Evolutionary conservation across 179 eudicot genomes (phyloP).

Genomic region (Gypsophila paniculata): DNA sequence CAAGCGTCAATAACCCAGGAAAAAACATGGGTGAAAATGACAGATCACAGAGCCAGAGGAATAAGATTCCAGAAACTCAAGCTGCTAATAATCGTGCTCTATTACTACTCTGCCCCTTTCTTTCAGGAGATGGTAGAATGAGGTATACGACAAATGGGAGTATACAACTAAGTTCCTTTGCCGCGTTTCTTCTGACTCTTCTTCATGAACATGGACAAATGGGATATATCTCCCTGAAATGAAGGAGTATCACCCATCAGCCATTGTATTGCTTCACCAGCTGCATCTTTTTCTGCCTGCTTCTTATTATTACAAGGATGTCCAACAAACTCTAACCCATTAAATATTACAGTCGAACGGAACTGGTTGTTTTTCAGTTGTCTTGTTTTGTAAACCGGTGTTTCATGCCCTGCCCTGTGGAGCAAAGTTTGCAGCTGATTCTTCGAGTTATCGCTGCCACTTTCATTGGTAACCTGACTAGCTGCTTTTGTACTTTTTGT

Average conservation of each 20-base stretch:
- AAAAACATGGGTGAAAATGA: conserved; percentile 15
- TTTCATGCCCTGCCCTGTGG: conserved; percentile 65
- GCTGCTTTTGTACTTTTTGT: conserved; percentile 37
- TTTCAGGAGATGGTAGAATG: conserved; percentile 7
- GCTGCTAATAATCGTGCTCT: background rate
- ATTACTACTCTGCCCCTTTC: background rate
- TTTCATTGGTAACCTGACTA: conserved; percentile 18
- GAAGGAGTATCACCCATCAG: conserved; percentile 69
- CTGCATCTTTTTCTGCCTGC: conserved; percentile 87
- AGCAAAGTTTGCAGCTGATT: conserved; percentile 70
- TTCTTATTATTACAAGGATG: conserved; percentile 68
- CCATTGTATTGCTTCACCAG: conserved; percentile 74
- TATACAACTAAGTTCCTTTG: conserved; percentile 25
- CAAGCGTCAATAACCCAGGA: background rate
- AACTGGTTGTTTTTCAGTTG: conserved; percentile 61
- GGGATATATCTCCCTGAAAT: conserved; percentile 40
- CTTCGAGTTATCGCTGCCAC: conserved; percentile 64
- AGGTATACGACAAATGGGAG: background rate
- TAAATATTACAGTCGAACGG: conserved; percentile 59
- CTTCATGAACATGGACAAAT: conserved; percentile 58
- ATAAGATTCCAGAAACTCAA: background rate
- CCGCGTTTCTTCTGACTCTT: conserved; percentile 52
- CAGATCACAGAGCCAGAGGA: background rate
- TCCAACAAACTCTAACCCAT: conserved; percentile 74
- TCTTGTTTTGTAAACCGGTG: conserved; percentile 66